Base-by-base conservation (phyloP, 139 green algal genomes). In the Coccomyxa sp. region DNA sequence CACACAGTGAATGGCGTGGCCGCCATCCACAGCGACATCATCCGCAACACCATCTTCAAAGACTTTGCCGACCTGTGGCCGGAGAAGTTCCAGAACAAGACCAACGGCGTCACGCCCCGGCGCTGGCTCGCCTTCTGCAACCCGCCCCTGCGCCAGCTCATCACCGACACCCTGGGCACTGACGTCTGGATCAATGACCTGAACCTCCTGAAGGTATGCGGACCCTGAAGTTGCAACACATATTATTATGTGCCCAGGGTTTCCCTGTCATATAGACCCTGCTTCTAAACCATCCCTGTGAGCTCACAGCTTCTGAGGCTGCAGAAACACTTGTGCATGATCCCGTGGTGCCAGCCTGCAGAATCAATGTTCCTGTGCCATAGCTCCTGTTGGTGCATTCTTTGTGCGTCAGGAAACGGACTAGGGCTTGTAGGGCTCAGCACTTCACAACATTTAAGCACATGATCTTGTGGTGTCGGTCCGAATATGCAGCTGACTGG, bases 1-100 rank as follows among this genome's bases (percentile, higher is more conserved):
- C 82, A 91, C 71, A 86, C 86, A 44, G 93, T 99, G 70, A 99
- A 99, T 84, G 96, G 96, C 73, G 96, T 99, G 81, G 96, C 96
- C 10, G 89, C 90, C 34, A 98, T 99, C 85, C 96, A 99, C 92
- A 93, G 88, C 38, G 83, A 94, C 71, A 95, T 98, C 79, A 89
- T 98, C 68, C 94, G 95, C 86, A 77, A 94, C 36, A 90, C 88
- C 73, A 91, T 98, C 81, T 90, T 95, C 82, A 92, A 93, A 79
- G 82, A 92, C 37, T 94, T 96, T 81, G 72, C 84, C 50, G 81
- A 93, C 16, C 83, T 92, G 35, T 90, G 79, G 74, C 88, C 88
- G 29, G 82, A 88, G 40, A 96, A 96, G 85, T 98, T 99, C 89
- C 92, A 98, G 86, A 98, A 98, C 93, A 98, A 97, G 88, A 99